Conservation (phyloP, 306 rosid genomes). For the cucumber (Cucumis sativus) region DNA sequence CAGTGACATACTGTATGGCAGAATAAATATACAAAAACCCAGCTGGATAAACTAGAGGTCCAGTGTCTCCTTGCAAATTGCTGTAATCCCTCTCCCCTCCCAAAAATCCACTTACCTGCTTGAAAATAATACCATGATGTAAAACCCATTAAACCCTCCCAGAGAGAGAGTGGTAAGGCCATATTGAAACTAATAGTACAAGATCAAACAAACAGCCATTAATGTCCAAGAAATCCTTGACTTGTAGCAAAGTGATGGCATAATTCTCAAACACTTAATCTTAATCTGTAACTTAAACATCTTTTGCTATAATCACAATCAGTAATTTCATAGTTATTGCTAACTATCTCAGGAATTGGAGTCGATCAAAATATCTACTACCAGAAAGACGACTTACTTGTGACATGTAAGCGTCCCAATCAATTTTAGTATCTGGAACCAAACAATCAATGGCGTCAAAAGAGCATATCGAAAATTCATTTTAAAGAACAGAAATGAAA, state of each 20-base stretch:
- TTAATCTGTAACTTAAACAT: background rate
- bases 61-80: slow-evolving; percentile 86
- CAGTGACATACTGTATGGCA: slow-evolving; percentile 48
- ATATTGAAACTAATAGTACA: background rate
- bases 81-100: slow-evolving; percentile 75
- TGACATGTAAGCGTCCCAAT: slow-evolving; percentile 99
- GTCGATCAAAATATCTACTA: background rate
- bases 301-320: background rate
- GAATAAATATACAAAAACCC: slow-evolving; percentile 74
- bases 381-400: slow-evolving; percentile 26
- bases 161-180: background rate
- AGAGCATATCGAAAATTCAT: background rate
- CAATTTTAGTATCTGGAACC: slow-evolving; percentile 80
- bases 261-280: background rate
- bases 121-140: background rate
- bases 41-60: slow-evolving; percentile 94
- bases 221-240: background rate
- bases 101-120: slow-evolving; percentile 53
- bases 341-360: background rate
- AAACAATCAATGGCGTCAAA: background rate
- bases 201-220: background rate
- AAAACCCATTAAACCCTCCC: background rate
- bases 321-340: background rate
- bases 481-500: background rate
- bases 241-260: background rate